Base-by-base conservation (phyloP, 192 early-diverging fungal species). In the Backusella tuberculispora region DNA sequence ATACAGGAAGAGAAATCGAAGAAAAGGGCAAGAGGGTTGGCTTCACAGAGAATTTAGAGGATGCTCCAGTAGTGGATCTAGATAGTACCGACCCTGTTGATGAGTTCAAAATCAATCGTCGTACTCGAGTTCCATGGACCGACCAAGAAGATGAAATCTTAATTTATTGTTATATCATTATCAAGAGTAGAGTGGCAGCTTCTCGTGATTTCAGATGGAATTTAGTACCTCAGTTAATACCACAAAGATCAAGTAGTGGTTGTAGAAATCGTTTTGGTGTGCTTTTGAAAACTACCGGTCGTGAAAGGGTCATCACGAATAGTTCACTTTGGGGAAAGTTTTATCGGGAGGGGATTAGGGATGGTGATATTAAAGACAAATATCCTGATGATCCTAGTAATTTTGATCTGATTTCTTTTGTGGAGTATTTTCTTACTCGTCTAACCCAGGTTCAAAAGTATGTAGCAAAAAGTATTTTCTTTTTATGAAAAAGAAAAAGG, bases 351-450 rank as follows among this genome's bases (percentile, higher is more conserved):
- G 53, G 53, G 10, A 26, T 60, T 13, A 19, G 26, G 21, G 10
- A 13, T 21, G 53, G 53, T 26, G 53, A 60, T 26, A 60, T 60
- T 0, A 24, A 26, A 12, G 53, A 60, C 24, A 19, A 60, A 26
- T 3, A 10, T 4, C 53, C 53, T 26, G 53, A 60, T 26, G 53
- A 60, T 12, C 21, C 21, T 60, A 12, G 6, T 24, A 60, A 60
- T 26, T 60, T 60, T 7, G 53, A 60, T 26, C 10, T 60, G 21
- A 24, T 60, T 60, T 24, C 53, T 60, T 60, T 60, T 60, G 26
- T 60, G 53, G 53, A 60, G 9, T 60, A 60, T 26, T 60, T 60
- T 26, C 21, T 60, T 60, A 60, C 5, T 60, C 53, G 53, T 12
- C 26, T 60, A 24, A 60, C 21, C 5, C 21, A 60, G 26, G 8